A percentile compares a stretch with the other conserved stretches of the same genome.
Conservation (phyloP, 2,329 filamentous ascomycete genomes). For the Trichoderma polysporum region DNA sequence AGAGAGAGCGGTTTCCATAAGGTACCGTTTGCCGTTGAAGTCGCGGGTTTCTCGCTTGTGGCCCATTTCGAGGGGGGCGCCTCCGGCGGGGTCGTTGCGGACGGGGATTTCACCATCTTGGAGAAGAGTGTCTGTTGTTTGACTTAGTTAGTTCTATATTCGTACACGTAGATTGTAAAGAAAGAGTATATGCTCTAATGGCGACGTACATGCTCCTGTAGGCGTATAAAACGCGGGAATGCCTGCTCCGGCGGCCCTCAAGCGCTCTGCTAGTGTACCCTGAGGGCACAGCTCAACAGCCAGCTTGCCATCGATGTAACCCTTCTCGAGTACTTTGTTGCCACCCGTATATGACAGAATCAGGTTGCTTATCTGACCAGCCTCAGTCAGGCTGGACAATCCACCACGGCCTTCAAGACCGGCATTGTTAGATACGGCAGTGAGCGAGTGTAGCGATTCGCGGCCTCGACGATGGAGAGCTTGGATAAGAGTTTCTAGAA, state of each 20-base stretch:
- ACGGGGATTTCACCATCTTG: constrained; percentile 68
- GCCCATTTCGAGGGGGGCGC: constrained; percentile 62
- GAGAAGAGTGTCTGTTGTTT: constrained; percentile 58
- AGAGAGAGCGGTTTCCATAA: constrained; percentile 74
- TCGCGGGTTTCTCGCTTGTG: constrained; percentile 67
- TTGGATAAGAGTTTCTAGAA: constrained; percentile 66
- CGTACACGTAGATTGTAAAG: neutral
- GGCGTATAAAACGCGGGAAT: constrained; percentile 82
- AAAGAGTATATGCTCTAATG: neutral
- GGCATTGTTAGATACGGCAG: constrained; percentile 79
- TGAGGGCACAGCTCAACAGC: constrained; percentile 76
- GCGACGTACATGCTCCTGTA: constrained; percentile 65
- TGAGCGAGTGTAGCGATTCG: constrained; percentile 64
- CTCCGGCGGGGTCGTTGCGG: constrained; percentile 58
- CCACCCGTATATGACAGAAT: constrained; percentile 74
- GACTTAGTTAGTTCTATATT: constrained; percentile 14
- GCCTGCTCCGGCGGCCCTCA: constrained; percentile 70
- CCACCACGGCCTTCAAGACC: constrained; percentile 68
- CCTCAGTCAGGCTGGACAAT: constrained; percentile 65
- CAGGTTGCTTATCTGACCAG: constrained; percentile 69
- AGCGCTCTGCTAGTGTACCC: constrained; percentile 70
- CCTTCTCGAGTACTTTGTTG: constrained; percentile 73
- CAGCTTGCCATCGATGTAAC: constrained; percentile 72
- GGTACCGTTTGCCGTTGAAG: constrained; percentile 70
- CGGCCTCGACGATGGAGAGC: constrained; percentile 61